These are phyloP conservation scores for Tetracentron sinense DNA, from an alignment of 164 flowering plant species.

Conservation along the genomic window DNA sequence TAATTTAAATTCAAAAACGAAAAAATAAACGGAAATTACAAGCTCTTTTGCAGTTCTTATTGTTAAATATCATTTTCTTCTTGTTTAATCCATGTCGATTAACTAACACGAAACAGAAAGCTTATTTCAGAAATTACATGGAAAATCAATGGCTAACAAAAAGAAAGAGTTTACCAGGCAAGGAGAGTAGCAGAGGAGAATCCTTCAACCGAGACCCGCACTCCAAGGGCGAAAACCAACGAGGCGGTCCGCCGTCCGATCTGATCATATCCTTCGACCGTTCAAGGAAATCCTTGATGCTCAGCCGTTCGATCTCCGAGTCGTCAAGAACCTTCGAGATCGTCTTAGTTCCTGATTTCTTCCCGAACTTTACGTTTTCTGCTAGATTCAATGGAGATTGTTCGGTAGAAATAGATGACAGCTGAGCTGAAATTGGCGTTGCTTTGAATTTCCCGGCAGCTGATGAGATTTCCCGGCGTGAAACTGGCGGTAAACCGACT, in stretches of 20 bases:
- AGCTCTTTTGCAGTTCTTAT: neutral
- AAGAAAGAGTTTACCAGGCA: slow-evolving; percentile 39
- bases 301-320: slow-evolving; percentile 17
- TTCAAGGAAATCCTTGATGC: slow-evolving; percentile 41
- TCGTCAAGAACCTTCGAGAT: slow-evolving; percentile 6
- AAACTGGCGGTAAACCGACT: neutral
- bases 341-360: neutral
- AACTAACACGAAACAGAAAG: neutral
- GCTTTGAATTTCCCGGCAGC: slow-evolving; percentile 1
- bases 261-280: slow-evolving; percentile 31
- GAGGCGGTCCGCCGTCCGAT: slow-evolving; percentile 59
- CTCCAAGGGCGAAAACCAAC: slow-evolving; percentile 70
- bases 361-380: neutral
- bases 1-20: too few species aligned
- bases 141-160: neutral
- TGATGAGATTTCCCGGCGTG: neutral
- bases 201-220: slow-evolving; percentile 25
- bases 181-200: slow-evolving; percentile 52
- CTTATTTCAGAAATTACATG: neutral
- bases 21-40: too few species aligned
- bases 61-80: neutral
- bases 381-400: neutral
- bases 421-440: neutral
- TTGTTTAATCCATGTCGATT: neutral
- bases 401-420: neutral